phyloP scores from a whole-genome alignment of 2,329 filamentous ascomycete genomes.

The Coniochaeta hoffmannii region DNA sequence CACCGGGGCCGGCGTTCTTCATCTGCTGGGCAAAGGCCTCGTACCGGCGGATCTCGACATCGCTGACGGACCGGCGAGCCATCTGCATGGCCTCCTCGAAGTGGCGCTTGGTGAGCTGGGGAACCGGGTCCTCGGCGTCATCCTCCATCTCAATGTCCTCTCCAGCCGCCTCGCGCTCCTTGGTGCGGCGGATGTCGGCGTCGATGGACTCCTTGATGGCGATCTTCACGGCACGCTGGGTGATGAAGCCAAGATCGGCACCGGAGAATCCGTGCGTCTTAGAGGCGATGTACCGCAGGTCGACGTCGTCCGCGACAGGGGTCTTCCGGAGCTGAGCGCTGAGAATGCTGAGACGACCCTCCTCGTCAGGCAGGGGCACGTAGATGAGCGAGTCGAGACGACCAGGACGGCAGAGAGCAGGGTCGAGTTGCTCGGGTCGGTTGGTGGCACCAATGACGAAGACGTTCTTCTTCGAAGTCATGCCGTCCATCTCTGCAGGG shows the following conservation, averaged over 20 bases:
- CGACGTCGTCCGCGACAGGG: slow-evolving; percentile 78
- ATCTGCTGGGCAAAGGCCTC: slow-evolving; percentile 98
- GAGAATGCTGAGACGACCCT: slow-evolving; percentile 81
- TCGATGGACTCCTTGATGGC: slow-evolving; percentile 97
- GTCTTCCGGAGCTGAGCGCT: slow-evolving; percentile 98
- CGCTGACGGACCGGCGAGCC: slow-evolving; percentile 86
- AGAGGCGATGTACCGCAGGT: slow-evolving; percentile 85
- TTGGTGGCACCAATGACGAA: slow-evolving; percentile 99
- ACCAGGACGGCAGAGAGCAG: slow-evolving; percentile 93
- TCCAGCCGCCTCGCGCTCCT: slow-evolving; percentile 80
- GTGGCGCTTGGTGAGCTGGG: slow-evolving; percentile 90
- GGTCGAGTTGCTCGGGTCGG: slow-evolving; percentile 96
- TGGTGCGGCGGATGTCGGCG: slow-evolving; percentile 79
- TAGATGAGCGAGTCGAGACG: slow-evolving; percentile 99
- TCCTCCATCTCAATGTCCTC: slow-evolving; percentile 80
- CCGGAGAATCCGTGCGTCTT: slow-evolving; percentile 99
- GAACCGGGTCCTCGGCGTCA: slow-evolving; percentile 84
- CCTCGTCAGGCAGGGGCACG: slow-evolving; percentile 90
- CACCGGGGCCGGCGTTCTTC: slow-evolving; percentile 94
- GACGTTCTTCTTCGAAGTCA: slow-evolving; percentile 99
- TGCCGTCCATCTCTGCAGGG: slow-evolving; percentile 81
- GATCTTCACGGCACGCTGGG: slow-evolving; percentile 97
- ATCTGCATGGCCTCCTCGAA: slow-evolving; percentile 98
- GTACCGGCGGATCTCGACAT: slow-evolving; percentile 96
- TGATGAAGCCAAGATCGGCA: slow-evolving; percentile 98